Percentiles rank a stretch among this genome's conserved stretches.
Conservation (phyloP, 306 rosid species). For the Dicorynia guianensis region DNA sequence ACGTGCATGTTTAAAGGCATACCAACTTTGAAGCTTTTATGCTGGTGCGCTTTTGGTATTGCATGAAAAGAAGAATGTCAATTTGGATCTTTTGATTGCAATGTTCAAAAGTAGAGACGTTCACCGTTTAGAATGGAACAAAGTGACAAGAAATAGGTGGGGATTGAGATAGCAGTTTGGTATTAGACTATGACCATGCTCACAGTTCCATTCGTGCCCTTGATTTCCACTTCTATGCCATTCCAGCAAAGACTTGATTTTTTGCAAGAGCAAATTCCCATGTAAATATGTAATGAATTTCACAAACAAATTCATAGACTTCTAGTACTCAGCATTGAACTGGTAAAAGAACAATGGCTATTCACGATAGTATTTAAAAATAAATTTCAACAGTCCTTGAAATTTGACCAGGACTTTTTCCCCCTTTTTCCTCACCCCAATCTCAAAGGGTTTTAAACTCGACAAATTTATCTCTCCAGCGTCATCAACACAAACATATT, state of each 20-base stretch:
- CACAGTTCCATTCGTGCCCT: constrained; percentile 53
- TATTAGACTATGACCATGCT: constrained; percentile 31
- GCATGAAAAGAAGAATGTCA: constrained; percentile 56
- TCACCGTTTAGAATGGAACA: constrained; percentile 47
- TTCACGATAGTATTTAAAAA: too few relatives aligned
- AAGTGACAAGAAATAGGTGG: constrained; percentile 50
- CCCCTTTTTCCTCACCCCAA: background rate
- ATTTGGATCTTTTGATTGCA: constrained; percentile 34
- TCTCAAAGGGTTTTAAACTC: background rate
- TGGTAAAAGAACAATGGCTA: constrained; percentile 7
- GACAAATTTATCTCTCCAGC: constrained; percentile 17
- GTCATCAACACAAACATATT: constrained; percentile 20
- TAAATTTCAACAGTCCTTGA: background rate
- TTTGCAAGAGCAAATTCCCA: constrained; percentile 31
- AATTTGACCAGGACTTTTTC: constrained; percentile 23
- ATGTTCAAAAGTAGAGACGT: constrained; percentile 40
- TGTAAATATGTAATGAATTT: constrained; percentile 21
- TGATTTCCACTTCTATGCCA: constrained; percentile 21
- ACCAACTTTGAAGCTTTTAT: constrained; percentile 52
- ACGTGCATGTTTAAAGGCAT: constrained; percentile 51
- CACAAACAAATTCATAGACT: constrained; percentile 31
- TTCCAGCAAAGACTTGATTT: constrained; percentile 9
- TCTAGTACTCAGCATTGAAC: background rate
- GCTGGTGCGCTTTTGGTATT: constrained; percentile 43
- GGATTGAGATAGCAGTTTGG: constrained; percentile 40